phyloP scores from a whole-genome alignment of 208 protist genomes.

The Endotrypanum monterogeii region DNA sequence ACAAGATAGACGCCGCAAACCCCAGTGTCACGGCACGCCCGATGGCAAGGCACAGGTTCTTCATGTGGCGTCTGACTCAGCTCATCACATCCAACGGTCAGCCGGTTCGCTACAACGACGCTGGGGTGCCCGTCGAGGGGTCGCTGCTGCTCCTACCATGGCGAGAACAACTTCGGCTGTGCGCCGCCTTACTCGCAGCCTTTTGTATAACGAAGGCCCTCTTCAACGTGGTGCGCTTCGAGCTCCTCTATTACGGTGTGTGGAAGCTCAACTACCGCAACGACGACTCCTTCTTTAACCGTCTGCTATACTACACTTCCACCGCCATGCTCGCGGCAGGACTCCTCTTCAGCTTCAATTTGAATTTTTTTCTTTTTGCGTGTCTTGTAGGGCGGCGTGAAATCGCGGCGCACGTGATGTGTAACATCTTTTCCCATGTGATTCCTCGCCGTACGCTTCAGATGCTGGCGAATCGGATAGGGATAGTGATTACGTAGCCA shows the following conservation, averaged over 20 bases:
- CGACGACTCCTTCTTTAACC: slow-evolving; percentile 20
- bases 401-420: slow-evolving; percentile 29
- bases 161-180: slow-evolving; percentile 34
- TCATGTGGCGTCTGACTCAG: not conserved
- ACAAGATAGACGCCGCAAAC: not conserved
- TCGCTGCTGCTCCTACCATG: slow-evolving; percentile 29
- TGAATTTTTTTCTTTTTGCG: slow-evolving; percentile 30
- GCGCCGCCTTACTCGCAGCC: slow-evolving; percentile 23
- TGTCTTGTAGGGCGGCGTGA: slow-evolving; percentile 31
- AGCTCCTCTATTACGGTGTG: slow-evolving; percentile 43
- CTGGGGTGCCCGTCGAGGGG: slow-evolving; percentile 34
- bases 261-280: slow-evolving; percentile 40
- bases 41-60: not conserved
- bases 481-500: not conserved
- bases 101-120: slow-evolving; percentile 28
- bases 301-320: slow-evolving; percentile 38
- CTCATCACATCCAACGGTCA: slow-evolving; percentile 3
- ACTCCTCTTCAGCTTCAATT: slow-evolving; percentile 23
- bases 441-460: slow-evolving; percentile 21
- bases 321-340: slow-evolving; percentile 29
- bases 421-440: slow-evolving; percentile 10
- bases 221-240: slow-evolving; percentile 36
- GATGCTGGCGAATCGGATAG: not conserved
- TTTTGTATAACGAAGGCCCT: slow-evolving; percentile 31
- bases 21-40: not conserved